Conservation (phyloP, 208 protist species). For the Herpetomonas tarakana region DNA sequence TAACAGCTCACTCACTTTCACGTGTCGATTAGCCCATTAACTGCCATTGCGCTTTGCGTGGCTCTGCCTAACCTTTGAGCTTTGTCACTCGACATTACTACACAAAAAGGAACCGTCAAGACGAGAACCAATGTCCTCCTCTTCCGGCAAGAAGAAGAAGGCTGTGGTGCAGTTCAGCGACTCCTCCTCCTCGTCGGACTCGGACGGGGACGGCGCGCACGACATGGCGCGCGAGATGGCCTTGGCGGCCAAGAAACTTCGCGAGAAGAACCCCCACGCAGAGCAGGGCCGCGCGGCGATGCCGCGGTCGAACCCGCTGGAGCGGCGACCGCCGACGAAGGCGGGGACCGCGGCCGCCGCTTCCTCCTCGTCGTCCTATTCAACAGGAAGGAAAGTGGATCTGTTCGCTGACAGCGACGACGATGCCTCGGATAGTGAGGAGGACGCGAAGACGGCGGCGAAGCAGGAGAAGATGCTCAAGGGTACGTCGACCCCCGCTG, state of each 20-base stretch:
- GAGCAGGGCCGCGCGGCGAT: slow-evolving; percentile 40
- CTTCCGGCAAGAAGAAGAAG: no score
- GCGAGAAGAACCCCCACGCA: slow-evolving; percentile 67
- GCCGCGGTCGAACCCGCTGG: slow-evolving; percentile 24
- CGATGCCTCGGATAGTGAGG: slow-evolving; percentile 12
- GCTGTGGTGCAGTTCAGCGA: slow-evolving; percentile 5
- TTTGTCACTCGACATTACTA: no score
- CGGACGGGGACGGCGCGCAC: slow-evolving; percentile 23
- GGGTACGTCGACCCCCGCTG: no score
- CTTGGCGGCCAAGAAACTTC: slow-evolving; percentile 36
- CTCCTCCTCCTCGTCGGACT: slow-evolving; percentile 21
- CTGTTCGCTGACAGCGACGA: slow-evolving; percentile 27
- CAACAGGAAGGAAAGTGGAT: slow-evolving; percentile 24
- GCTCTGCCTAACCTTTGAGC: no score
- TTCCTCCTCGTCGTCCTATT: neutral
- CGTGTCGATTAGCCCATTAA: no score
- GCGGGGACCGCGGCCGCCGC: neutral
- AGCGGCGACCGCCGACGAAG: neutral
- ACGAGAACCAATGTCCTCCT: no score
- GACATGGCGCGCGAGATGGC: slow-evolving; percentile 50
- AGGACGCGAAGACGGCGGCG: neutral
- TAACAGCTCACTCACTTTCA: no score
- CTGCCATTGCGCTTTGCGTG: no score
- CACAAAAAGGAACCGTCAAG: no score
- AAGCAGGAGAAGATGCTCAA: neutral